Base-by-base conservation (phyloP, 177 flowering plant species). In the Telopea speciosissima region DNA sequence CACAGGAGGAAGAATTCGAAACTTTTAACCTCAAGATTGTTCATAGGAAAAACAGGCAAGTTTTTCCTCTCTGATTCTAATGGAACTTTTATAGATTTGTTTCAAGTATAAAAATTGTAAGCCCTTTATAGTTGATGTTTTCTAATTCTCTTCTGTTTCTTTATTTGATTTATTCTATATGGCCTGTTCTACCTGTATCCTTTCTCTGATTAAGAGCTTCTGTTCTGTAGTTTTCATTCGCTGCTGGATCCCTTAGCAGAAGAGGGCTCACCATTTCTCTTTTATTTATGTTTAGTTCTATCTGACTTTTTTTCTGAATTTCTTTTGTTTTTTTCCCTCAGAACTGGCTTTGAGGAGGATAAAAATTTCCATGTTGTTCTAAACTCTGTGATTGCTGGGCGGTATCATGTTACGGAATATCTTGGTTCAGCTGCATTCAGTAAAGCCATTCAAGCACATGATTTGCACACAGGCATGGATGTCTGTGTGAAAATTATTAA, bases 281-380 rank as follows among this genome's bases (percentile, higher is more conserved):
- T 60, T 40, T 70, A 1, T 28, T 67, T 21, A 6, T 68, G 19
- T 22, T 36, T 5, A 14, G 9, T 54, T 26, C 40, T 24, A 1
- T 56, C 26, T 66, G 65, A 59, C 2, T 62, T 40, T 12, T 24
- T 74, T 16, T 10, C 36, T 31, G 60, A 28, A 36, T 8, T 72
- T 58, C 61, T 61, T 26, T 62, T 65, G 67, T 8, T 71, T 65
- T 72, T 79, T 23, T 71, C 67, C 52, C 68, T 75, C 85, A 94
- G 99, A 83, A 94, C 97, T 81, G 99, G 99, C 75, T 94, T 95
- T 75, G 99, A 95, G 83, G 99, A 95, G 83, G 99, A 95, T 81
- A 95, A 92, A 79, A 92, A 92, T 76, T 95, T 95, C 79, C 96
- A 95, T 79, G 97, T 95, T 69, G 96, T 95, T 67, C 73, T 92